Base-by-base conservation (phyloP, 495 filamentous ascomycete genomes). In the Mycothermus thermophilus region DNA sequence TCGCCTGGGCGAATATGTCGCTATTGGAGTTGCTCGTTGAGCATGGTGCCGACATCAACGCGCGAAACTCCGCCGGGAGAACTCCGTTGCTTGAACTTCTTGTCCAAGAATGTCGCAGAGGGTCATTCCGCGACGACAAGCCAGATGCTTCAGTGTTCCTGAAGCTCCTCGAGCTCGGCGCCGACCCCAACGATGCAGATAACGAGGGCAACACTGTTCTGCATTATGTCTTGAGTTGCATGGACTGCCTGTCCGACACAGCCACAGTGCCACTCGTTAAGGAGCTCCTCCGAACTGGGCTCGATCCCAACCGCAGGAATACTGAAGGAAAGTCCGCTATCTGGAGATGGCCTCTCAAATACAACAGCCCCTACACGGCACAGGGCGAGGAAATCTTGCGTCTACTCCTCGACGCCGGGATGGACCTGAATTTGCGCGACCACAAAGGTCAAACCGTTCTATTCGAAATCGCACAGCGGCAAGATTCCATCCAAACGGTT, bases 371-470 rank as follows among this genome's bases (percentile, higher is more conserved):
- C n/a, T n/a, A n/a, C n/a, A n/a, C n/a, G n/a, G n/a, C n/a, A n/a
- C n/a, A n/a, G n/a, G 21, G 25, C 13, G 35, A 37, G 5, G 27
- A 12, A 1, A 3, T 31, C 13, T 20, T 37, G 12, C 8, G 20
- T 13, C 7, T 21, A 28, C 20, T 37, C 9, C 14, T 37, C 8
- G 28, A 25, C 13, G 27, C 21, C 14, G 35, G 35, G 6, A 28
- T 37, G 27, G 35, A 37, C 15, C 12, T 37, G 7, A 37, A 37
- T n/a, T 19, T 15, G 20, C 27, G 35, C 15, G 35, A 37, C 11
- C 14, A 30, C 13, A 1, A 18, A 11, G 35, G 35, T 13, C 35
- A 13, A 20, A 37, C 18, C 5, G 2, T 37, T 9, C n/a, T 37
- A 5, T 37, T 19, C 27, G 21, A 18, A 6, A 4, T 37, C 5